Percentiles rank a stretch among this genome's conserved stretches.
Evolutionary conservation across 495 filamentous ascomycete genomes (phyloP).

Genomic region (Xylaria sp.): DNA sequence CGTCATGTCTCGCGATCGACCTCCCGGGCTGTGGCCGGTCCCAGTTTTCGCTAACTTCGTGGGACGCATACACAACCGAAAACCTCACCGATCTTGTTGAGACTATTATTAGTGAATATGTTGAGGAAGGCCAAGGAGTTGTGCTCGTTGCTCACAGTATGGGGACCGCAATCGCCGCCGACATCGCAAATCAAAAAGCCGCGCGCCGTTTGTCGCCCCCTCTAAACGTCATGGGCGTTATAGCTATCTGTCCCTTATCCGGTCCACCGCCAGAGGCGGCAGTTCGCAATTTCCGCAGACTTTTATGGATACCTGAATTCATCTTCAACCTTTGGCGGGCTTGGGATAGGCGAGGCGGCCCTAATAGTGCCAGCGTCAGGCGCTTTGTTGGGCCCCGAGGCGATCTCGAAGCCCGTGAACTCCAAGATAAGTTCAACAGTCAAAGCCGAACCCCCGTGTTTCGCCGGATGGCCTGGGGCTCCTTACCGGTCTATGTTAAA

Average conservation of each 20-base stretch:
- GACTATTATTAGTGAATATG: conserved; percentile 73
- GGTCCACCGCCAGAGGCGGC: conserved; percentile 64
- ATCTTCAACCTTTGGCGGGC: conserved; percentile 78
- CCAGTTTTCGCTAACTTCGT: conserved; percentile 69
- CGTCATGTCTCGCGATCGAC: conserved; percentile 89
- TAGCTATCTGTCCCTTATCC: conserved; percentile 81
- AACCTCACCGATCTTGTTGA: conserved; percentile 77
- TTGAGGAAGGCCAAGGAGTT: conserved; percentile 73
- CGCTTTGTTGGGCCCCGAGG: conserved; percentile 80
- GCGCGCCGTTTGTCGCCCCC: conserved; percentile 53
- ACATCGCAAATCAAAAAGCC: conserved; percentile 70
- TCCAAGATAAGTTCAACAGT: conserved; percentile 84
- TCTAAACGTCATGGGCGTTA: conserved; percentile 72
- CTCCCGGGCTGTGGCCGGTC: conserved; percentile 88
- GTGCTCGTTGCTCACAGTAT: conserved; percentile 88
- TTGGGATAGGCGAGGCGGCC: conserved; percentile 84
- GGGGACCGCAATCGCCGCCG: conserved; percentile 79
- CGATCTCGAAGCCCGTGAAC: conserved; percentile 73
- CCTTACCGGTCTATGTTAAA: conserved; percentile 61
- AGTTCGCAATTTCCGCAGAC: conserved; percentile 56
- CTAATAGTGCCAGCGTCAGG: conserved; percentile 75
- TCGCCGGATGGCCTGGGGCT: conserved; percentile 81
- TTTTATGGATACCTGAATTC: conserved; percentile 70
- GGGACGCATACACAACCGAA: conserved; percentile 81
- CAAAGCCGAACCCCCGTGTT: conserved; percentile 83